Percentiles rank a stretch among this genome's conserved stretches.
Evolutionary conservation across 2,329 filamentous ascomycete species (phyloP).

Genomic region (Ploettnerulaceae sp.): DNA sequence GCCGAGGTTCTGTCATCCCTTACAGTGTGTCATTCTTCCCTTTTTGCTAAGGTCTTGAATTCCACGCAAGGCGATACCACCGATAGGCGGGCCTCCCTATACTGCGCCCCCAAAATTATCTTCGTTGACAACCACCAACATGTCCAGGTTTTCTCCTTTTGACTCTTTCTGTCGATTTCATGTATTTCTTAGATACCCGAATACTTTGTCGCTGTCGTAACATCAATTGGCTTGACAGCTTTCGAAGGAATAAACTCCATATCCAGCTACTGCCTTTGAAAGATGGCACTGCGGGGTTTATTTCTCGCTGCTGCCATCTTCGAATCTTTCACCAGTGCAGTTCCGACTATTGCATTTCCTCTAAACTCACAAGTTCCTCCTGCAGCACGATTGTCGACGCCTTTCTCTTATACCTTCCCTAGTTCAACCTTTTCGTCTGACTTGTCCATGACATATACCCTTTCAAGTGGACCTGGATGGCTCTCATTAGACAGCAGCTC

Average conservation of each 20-base stretch:
- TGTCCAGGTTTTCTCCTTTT: constrained; percentile 10
- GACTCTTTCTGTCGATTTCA: constrained; percentile 14
- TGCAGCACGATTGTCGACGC: constrained; percentile 62
- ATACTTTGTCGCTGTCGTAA: not conserved
- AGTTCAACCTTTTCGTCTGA: constrained; percentile 66
- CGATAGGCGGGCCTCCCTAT: constrained; percentile 22
- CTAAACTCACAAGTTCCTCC: constrained; percentile 81
- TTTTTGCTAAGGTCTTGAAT: constrained; percentile 18
- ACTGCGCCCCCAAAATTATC: constrained; percentile 23
- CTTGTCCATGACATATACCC: constrained; percentile 57
- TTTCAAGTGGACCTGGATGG: constrained; percentile 66
- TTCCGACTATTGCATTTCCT: constrained; percentile 54
- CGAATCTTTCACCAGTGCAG: constrained; percentile 29
- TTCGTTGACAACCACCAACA: constrained; percentile 17
- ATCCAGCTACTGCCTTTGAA: not conserved
- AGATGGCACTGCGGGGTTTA: constrained; percentile 23
- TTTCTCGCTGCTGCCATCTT: constrained; percentile 18
- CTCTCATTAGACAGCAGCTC: constrained; percentile 62
- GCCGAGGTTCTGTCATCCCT: constrained; percentile 20
- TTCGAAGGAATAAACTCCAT: not conserved
- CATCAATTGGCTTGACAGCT: not conserved
- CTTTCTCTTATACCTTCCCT: constrained; percentile 69
- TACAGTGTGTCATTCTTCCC: constrained; percentile 20
- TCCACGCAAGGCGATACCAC: constrained; percentile 25
- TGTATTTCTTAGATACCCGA: not conserved